Evolutionary conservation across 192 early-diverging fungal species (phyloP).

Genomic region (Gamsiella multidivaricata): DNA sequence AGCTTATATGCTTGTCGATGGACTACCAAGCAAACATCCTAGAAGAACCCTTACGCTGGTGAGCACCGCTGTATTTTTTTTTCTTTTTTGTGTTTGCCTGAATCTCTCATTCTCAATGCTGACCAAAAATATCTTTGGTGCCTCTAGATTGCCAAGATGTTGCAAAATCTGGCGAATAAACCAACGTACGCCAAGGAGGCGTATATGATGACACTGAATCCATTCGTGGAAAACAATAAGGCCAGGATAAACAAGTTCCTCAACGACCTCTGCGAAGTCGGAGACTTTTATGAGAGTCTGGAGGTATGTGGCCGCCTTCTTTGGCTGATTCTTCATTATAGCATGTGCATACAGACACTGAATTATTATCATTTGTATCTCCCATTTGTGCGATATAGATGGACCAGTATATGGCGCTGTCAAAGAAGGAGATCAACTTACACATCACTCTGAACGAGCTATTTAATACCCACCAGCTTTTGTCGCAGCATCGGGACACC

Average conservation of each 20-base stretch:
- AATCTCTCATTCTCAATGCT: neutral
- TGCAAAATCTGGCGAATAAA: slow-evolving; percentile 96
- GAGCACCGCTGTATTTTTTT: neutral
- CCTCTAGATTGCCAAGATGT: slow-evolving; percentile 84
- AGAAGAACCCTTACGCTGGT: slow-evolving; percentile 91
- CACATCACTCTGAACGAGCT: slow-evolving; percentile 96
- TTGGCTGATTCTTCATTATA: too few relatives aligned
- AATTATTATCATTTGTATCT: neutral
- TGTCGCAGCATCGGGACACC: slow-evolving; percentile 84
- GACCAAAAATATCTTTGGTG: slow-evolving; percentile 2
- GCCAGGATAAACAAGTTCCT: slow-evolving; percentile 88
- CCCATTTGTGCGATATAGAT: slow-evolving; percentile 60
- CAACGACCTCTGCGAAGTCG: slow-evolving; percentile 91
- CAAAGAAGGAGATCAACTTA: slow-evolving; percentile 90
- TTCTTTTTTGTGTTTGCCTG: neutral
- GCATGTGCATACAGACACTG: neutral
- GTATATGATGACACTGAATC: slow-evolving; percentile 90
- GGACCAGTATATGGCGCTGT: slow-evolving; percentile 97
- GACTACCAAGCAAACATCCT: slow-evolving; percentile 80
- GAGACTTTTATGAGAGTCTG: slow-evolving; percentile 94
- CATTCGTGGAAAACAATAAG: slow-evolving; percentile 92
- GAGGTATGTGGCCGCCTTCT: too few relatives aligned
- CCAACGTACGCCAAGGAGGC: slow-evolving; percentile 91
- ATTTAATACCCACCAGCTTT: slow-evolving; percentile 88
- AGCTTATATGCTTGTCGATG: slow-evolving; percentile 93